Conservation (phyloP, 768 basidiomycete species). For the Hericium coralloides region DNA sequence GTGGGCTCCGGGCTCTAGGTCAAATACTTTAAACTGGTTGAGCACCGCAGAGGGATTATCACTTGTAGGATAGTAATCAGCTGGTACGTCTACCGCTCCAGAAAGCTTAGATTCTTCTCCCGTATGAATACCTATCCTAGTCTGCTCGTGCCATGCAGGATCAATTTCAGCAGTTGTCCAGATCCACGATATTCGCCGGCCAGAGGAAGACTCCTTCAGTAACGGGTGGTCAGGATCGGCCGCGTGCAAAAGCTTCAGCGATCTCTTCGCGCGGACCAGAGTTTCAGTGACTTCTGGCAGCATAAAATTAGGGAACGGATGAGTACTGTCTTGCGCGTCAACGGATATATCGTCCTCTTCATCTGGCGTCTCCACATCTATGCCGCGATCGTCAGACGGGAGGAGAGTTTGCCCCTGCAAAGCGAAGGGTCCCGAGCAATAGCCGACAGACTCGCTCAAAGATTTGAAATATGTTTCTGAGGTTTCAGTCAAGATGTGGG, state of each 20-base stretch:
- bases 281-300: slow-evolving; percentile 38
- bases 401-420: background rate
- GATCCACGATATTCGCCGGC: slow-evolving; percentile 41
- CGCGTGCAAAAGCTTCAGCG: slow-evolving; percentile 51
- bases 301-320: slow-evolving; percentile 58
- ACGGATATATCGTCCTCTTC: slow-evolving; percentile 25
- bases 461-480: slow-evolving; percentile 55
- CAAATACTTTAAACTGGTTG: slow-evolving; percentile 45
- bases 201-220: slow-evolving; percentile 22
- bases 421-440: slow-evolving; percentile 11
- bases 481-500: slow-evolving; percentile 56
- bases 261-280: slow-evolving; percentile 59
- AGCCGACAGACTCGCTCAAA: slow-evolving; percentile 55
- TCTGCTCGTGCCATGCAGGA: slow-evolving; percentile 30
- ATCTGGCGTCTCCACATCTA: slow-evolving; percentile 31
- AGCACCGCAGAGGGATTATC: background rate
- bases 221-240: slow-evolving; percentile 60
- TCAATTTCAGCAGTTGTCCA: slow-evolving; percentile 52
- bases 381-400: slow-evolving; percentile 10
- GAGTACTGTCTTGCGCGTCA: slow-evolving; percentile 25
- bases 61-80: background rate
- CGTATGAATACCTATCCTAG: background rate
- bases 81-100: too few species aligned
- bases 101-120: background rate
- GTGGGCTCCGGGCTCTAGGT: slow-evolving; percentile 52